Conservation (phyloP, 352 stramenopile genomes). For the Aphanomyces astaci region DNA sequence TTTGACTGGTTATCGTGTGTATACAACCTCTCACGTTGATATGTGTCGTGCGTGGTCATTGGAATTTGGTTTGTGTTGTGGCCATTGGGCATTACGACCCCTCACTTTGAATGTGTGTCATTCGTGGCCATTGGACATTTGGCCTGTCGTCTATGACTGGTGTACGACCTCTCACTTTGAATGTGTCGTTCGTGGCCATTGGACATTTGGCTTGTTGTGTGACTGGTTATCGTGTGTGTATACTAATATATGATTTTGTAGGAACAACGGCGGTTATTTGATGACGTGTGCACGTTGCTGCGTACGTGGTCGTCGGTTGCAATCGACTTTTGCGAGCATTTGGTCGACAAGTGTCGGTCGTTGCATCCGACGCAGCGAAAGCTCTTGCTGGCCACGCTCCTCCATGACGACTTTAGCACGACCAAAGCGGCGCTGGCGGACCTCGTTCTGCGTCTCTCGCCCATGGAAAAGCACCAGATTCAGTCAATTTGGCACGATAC, state of each 20-base stretch:
- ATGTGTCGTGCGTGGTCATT: too few relatives aligned
- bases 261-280: constrained; percentile 7
- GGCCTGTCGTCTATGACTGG: too few relatives aligned
- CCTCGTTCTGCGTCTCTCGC: not conserved
- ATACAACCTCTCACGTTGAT: too few relatives aligned
- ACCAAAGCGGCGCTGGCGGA: not conserved
- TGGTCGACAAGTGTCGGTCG: constrained; percentile 1
- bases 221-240: too few relatives aligned
- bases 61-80: too few relatives aligned
- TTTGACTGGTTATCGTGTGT: too few relatives aligned
- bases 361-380: not conserved
- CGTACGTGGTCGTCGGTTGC: not conserved
- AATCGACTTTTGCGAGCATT: not conserved
- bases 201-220: too few relatives aligned
- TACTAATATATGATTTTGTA: too few relatives aligned
- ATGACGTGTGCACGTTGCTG: not conserved
- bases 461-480: not conserved
- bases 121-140: too few relatives aligned
- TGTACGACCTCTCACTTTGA: not conserved
- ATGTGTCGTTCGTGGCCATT: not conserved
- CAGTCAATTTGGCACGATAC: not conserved
- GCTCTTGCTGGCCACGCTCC: not conserved
- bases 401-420: not conserved
- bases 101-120: too few relatives aligned
- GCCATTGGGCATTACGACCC: too few relatives aligned